A percentile compares a stretch with the other conserved stretches of the same genome.
Evolutionary conservation across 148 eudicot genomes (phyloP).

Genomic region (Gaultheria prostrata): DNA sequence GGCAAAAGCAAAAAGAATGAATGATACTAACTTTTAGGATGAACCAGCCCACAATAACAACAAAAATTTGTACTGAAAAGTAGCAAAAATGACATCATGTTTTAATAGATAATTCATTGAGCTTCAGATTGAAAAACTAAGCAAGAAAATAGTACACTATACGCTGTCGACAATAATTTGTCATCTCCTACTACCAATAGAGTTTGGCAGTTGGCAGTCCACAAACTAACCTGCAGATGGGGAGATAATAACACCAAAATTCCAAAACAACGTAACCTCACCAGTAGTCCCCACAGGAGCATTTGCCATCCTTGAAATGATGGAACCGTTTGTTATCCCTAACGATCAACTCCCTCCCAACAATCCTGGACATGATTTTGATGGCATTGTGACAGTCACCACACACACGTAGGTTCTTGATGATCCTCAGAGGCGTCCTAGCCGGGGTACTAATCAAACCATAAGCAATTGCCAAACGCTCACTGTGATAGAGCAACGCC

Average conservation of each 20-base stretch:
- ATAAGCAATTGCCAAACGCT: slow-evolving; percentile 74
- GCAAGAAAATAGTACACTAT: background rate
- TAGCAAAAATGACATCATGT: background rate
- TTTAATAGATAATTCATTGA: background rate
- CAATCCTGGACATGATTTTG: slow-evolving; percentile 72
- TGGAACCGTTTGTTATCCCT: slow-evolving; percentile 74
- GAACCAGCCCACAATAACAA: background rate
- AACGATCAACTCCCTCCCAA: slow-evolving; percentile 63
- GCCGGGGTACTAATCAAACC: slow-evolving; percentile 75
- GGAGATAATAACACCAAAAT: background rate
- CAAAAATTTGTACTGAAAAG: background rate
- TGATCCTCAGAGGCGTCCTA: slow-evolving; percentile 62
- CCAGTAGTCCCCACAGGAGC: slow-evolving; percentile 78
- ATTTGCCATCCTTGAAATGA: slow-evolving; percentile 78
- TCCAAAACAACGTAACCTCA: slow-evolving; percentile 24
- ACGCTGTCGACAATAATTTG: background rate
- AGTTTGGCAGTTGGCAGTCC: slow-evolving; percentile 11
- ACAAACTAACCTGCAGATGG: slow-evolving; percentile 9
- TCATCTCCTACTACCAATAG: background rate
- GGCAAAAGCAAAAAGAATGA: background rate
- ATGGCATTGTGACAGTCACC: slow-evolving; percentile 81
- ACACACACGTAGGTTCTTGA: slow-evolving; percentile 69
- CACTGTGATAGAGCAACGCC: slow-evolving; percentile 70
- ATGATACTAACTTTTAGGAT: background rate
- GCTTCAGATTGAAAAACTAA: background rate